phyloP scores from a whole-genome alignment of 1,139 yeast genomes.

The Debaryomyces sp. region DNA sequence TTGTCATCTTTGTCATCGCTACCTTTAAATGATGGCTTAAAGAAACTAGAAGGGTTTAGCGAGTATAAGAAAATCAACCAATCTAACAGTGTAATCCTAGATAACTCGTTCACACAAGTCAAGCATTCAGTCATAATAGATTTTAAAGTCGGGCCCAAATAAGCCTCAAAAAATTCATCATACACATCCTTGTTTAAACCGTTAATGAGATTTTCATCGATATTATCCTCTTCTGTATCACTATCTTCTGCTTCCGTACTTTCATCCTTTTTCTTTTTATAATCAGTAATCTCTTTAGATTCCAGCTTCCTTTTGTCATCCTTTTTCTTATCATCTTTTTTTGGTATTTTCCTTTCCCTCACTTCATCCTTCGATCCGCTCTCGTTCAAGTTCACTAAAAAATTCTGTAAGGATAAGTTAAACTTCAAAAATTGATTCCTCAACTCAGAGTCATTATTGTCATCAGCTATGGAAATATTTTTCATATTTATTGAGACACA shows the following conservation, averaged over 20 bases:
- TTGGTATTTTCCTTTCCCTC: constrained; percentile 2
- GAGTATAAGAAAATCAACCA: constrained; percentile 88
- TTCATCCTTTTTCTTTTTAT: constrained; percentile 5
- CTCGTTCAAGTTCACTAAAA: constrained; percentile 35
- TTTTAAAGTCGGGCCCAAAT: constrained; percentile 37
- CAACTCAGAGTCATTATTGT: constrained; percentile 42
- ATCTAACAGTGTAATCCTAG: constrained; percentile 83
- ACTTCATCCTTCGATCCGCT: constrained; percentile 14
- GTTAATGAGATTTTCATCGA: constrained; percentile 21
- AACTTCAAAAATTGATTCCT: constrained; percentile 41
- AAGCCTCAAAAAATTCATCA: constrained; percentile 45
- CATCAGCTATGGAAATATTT: constrained; percentile 41
- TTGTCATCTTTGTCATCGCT: constrained; percentile 32
- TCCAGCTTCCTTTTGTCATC: not conserved
- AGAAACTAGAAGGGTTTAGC: constrained; percentile 65
- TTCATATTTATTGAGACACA: constrained; percentile 44
- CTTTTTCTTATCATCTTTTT: constrained; percentile 5
- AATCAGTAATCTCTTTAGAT: constrained; percentile 3
- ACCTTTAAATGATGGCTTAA: constrained; percentile 42
- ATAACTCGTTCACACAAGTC: constrained; percentile 61
- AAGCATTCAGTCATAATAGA: constrained; percentile 42
- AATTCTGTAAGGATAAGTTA: constrained; percentile 37
- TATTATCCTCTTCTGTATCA: constrained; percentile 7
- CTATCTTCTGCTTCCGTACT: not conserved
- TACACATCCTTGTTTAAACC: constrained; percentile 45